phyloP scores from a whole-genome alignment of 495 filamentous ascomycete species.

The Neurospora sp. region DNA sequence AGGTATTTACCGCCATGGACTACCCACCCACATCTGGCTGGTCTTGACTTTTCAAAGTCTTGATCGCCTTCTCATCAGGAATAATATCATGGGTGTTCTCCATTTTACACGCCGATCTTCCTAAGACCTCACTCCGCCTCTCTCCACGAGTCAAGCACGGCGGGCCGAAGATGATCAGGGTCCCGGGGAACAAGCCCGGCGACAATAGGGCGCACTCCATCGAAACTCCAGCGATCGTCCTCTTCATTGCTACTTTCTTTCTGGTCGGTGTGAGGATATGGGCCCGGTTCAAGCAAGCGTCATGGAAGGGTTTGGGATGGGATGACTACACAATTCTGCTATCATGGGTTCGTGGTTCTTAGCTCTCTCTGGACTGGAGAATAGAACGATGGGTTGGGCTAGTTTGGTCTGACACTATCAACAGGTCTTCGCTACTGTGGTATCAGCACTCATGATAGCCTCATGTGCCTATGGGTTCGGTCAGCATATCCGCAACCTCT shows the following conservation, averaged over 20 bases:
- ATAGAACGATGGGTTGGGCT: not conserved
- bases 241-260: conserved; percentile 22
- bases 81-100: not conserved
- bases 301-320: conserved; percentile 22
- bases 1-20: not conserved
- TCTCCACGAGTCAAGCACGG: not conserved
- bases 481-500: conserved; percentile 21
- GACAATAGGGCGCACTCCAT: conserved; percentile 23
- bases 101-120: not conserved
- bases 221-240: conserved; percentile 22
- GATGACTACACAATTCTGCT: conserved; percentile 27
- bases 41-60: not conserved
- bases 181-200: conserved; percentile 6
- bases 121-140: not conserved
- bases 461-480: conserved; percentile 27
- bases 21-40: not conserved
- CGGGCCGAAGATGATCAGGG: conserved; percentile 1
- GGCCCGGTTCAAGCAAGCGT: conserved; percentile 16
- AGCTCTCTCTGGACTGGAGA: not conserved
- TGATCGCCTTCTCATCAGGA: not conserved
- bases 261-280: conserved; percentile 22
- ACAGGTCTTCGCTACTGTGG: conserved; percentile 18
- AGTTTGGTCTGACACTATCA: conserved; percentile 1
- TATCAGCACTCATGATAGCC: conserved; percentile 22
- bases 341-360: conserved; percentile 17